These are phyloP conservation scores for Fraxinus angustifolia DNA, from an alignment of 305 asterid genomes.

Conservation along the genomic window DNA sequence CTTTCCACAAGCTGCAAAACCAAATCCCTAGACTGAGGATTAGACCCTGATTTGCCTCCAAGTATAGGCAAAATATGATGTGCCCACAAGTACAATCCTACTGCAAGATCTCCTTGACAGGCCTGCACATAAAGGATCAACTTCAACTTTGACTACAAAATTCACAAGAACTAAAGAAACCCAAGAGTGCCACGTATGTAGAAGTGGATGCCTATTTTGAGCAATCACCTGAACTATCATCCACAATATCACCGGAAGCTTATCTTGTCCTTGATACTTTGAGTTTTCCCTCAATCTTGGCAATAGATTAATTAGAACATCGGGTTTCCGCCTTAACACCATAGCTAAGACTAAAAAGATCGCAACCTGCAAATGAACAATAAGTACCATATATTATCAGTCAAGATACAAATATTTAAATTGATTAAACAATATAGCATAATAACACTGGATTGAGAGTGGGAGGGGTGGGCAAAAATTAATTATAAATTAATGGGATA, in stretches of 20 bases:
- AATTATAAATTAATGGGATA: background rate
- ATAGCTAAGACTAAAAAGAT: constrained; percentile 61
- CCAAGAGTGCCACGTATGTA: background rate
- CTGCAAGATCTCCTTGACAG: constrained; percentile 69
- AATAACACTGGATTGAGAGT: background rate
- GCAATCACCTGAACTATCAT: constrained; percentile 67
- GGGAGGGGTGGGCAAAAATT: background rate
- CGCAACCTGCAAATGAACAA: constrained; percentile 57
- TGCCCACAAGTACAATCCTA: constrained; percentile 72
- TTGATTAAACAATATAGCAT: background rate
- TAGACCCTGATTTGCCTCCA: constrained; percentile 74
- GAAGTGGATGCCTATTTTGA: background rate
- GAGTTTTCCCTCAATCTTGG: constrained; percentile 54
- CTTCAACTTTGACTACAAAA: constrained; percentile 22
- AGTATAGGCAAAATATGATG: constrained; percentile 65
- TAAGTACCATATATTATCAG: background rate
- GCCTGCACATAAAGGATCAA: constrained; percentile 45
- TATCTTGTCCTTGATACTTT: constrained; percentile 80
- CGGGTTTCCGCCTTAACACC: constrained; percentile 76
- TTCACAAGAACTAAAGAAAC: background rate
- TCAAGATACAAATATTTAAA: background rate
- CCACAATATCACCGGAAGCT: constrained; percentile 68
- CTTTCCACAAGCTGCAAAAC: constrained; percentile 84
- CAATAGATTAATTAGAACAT: constrained; percentile 44
- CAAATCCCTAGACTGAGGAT: constrained; percentile 71